A percentile compares a stretch with the other conserved stretches of the same genome.
These are phyloP conservation scores for Paecilomyces fulvus DNA, from an alignment of 2,329 filamentous ascomycete genomes.

Conservation along the genomic window DNA sequence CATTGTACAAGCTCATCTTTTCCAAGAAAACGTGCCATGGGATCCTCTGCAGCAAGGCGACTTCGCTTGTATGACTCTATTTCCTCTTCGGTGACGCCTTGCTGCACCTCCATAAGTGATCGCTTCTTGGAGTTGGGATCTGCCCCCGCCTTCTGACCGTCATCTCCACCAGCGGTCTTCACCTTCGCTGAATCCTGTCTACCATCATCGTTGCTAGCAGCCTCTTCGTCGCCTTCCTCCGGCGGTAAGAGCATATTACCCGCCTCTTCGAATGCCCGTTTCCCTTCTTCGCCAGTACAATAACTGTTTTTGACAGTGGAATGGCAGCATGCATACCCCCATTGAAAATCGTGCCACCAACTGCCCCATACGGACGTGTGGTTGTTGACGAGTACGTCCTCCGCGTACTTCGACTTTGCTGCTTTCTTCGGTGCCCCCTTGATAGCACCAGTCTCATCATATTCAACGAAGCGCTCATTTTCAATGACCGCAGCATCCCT, in stretches of 20 bases:
- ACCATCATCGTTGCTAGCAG: conserved; percentile 13
- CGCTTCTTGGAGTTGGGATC: conserved; percentile 54
- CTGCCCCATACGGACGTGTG: conserved; percentile 91
- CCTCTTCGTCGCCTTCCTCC: conserved; percentile 12
- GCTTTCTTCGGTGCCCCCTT: conserved; percentile 73
- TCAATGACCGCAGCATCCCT: conserved; percentile 63
- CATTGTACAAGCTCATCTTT: conserved; percentile 56
- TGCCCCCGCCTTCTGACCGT: conserved; percentile 22
- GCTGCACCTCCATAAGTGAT: conserved; percentile 68
- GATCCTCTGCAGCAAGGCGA: conserved; percentile 65
- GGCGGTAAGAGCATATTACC: conserved; percentile 51
- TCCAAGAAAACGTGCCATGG: conserved; percentile 74
- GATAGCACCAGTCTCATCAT: conserved; percentile 80
- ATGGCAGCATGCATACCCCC: conserved; percentile 95
- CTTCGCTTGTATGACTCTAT: conserved; percentile 79
- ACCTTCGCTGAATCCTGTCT: conserved; percentile 21
- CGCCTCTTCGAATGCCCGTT: conserved; percentile 67
- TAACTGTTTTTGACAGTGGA: conserved; percentile 94
- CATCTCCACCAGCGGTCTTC: conserved; percentile 13
- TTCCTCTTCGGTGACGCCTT: conserved; percentile 70
- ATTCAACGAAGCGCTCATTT: conserved; percentile 84
- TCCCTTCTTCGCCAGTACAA: conserved; percentile 88
- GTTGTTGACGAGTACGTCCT: conserved; percentile 83
- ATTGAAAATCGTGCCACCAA: conserved; percentile 93
- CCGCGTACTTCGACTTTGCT: conserved; percentile 82